These are phyloP conservation scores for Thielaviopsis ethacetica DNA, from an alignment of 2,329 filamentous ascomycete species.

Conservation along the genomic window DNA sequence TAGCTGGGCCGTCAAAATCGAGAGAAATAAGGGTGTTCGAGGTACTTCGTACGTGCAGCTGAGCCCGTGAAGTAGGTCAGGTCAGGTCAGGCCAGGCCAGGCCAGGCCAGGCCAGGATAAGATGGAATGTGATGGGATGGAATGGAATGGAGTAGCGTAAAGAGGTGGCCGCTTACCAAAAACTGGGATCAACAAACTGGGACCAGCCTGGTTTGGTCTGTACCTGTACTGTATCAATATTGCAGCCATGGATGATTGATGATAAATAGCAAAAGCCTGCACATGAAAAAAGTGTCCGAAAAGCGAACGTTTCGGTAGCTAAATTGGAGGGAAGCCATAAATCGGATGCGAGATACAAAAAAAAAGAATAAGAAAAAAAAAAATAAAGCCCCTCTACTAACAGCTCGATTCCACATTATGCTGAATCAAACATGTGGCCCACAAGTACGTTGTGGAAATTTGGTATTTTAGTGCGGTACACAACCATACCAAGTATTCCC, in stretches of 20 bases:
- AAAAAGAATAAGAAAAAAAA: neutral
- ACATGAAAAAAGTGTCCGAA: too few species aligned
- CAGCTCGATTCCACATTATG: neutral
- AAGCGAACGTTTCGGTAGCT: too few species aligned
- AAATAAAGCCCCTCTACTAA: neutral
- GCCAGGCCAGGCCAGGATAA: too few species aligned
- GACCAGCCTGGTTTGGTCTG: neutral
- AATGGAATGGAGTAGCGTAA: neutral
- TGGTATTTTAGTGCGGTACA: neutral
- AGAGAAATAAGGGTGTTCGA: too few species aligned
- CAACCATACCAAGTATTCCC: neutral
- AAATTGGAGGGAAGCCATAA: too few species aligned
- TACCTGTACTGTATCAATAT: neutral
- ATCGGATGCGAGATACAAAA: too few species aligned
- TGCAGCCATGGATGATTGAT: too few species aligned
- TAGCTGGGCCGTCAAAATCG: too few species aligned
- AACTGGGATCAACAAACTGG: neutral
- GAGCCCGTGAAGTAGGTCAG: too few species aligned
- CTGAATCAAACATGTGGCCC: neutral
- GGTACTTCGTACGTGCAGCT: too few species aligned
- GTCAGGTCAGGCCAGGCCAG: too few species aligned
- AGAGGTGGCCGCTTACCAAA: neutral
- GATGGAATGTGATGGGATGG: neutral
- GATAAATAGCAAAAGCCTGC: too few species aligned
- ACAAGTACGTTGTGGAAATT: neutral